Base-by-base conservation (phyloP, 2,329 filamentous ascomycete species). In the Fusarium sterilihyphosum region DNA sequence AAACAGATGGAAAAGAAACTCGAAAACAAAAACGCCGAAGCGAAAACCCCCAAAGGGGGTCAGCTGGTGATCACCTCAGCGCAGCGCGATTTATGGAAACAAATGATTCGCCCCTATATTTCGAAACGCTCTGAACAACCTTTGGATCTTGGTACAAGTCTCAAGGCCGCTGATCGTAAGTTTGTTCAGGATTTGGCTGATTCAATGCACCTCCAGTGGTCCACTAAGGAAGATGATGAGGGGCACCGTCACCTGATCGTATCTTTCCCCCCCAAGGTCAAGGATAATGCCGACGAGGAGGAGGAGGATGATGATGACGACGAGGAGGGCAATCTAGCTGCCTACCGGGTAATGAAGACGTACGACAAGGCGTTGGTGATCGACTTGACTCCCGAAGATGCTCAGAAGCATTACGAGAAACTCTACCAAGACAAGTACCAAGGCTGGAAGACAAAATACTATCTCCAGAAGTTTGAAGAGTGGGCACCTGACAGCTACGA, bases 381-480 rank as follows among this genome's bases (percentile, higher is more conserved):
- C 44, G 95, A 98, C 78, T 84, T 94, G 54, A 92, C 93, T 5
- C 85, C 92, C 3, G 93, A 95, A 74, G 93, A 98, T 78, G 93
- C 93, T 22, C 92, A 96, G 81, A 88, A 90, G 57, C 90, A 92
- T 24, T 93, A 96, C 82, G 90, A 97, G 77, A 89, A 92, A 81
- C 92, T 96, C 77, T 99, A 99, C 82, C 91, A 98, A 78, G 86
- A 93, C 75, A 98, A 97, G 80, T 98, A 98, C 80, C 87, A 91
- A 71, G 90, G 92, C 65, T 99, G 96, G 96, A 99, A 98, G 85
- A 92, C 97, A 82, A 92, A 93, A 70, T 98, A 99, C 84, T 99
- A 99, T 83, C 87, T 90, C 73, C 90, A 91, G 65, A 99, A 98
- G 82, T 98, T 98, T 76, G 85, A 92, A 37, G 93, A 93, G 61